Base-by-base conservation (phyloP, 2,329 filamentous ascomycete genomes). In the Neofusicoccum parvum region DNA sequence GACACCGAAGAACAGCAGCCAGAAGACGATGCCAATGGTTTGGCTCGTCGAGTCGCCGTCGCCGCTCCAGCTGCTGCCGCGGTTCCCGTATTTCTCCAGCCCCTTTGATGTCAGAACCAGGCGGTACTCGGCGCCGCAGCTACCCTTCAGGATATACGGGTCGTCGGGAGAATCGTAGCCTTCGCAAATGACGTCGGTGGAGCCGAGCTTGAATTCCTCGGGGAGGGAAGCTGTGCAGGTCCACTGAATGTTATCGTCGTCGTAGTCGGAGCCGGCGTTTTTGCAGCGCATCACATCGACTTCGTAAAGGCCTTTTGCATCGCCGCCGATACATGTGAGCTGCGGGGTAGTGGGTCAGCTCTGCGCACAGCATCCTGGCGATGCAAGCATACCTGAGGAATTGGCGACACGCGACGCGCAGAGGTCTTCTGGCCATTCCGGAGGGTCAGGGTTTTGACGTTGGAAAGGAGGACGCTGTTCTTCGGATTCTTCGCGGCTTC, bases 121-220 rank as follows among this genome's bases (percentile, higher is more conserved):
- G 14, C 90, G 85, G 78, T 98, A 98, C 79, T 97, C 92, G 27
- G 97, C 94, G 14, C 91, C 95, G 78, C 94, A 98, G 76, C 91
- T 95, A 23, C 95, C 95, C 73, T 91, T 93, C 63, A 98, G 80
- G n/a, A 98, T 86, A 76, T 92, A 96, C 0, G 88, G 87, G 76
- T 98, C 95, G 53, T 94, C 87, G 0, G 89, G 79, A 14, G 81
- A 83, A 66, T 86, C 82, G 79, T 97, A 98, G 11, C 95, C 94
- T 75, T 99, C 94, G 78, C 95, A 99, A 11, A 93, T 83, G 64
- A 98, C 94, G 68, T 98, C 94, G 11, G 94, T 97, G 67, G 86
- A 85, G 65, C 92, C 94, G 34, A 98, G 87, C 78, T 89, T 90
- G 78, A 89, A 88, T 69, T 89, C 87, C 11, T 81, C 76, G 0